Evolutionary conservation across 2,329 filamentous ascomycete species (phyloP).

Genomic region (Trichocomaceae sp.): DNA sequence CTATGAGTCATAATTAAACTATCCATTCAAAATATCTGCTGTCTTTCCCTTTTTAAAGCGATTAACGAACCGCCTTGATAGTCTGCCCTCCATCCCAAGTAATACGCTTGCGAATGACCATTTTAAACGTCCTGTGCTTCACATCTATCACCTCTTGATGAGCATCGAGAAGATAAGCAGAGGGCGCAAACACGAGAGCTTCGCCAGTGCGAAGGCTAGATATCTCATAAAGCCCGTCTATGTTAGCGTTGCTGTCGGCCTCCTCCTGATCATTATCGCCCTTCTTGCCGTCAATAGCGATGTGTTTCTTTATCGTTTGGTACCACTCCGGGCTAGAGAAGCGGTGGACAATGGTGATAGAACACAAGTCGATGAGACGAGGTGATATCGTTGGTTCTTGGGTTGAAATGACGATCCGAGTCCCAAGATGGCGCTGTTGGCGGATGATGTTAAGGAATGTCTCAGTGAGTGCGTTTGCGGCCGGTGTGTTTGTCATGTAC

Average conservation of each 20-base stretch:
- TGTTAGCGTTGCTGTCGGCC: neutral
- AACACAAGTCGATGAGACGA: conserved; percentile 63
- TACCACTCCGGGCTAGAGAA: conserved; percentile 64
- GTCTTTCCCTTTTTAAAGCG: neutral
- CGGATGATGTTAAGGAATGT: conserved; percentile 58
- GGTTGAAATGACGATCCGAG: conserved; percentile 64
- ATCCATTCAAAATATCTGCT: neutral
- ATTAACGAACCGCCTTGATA: conserved; percentile 17
- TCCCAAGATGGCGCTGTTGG: conserved; percentile 62
- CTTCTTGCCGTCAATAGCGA: conserved; percentile 33
- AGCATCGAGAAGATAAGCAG: conserved; percentile 17
- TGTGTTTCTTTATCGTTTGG: conserved; percentile 37
- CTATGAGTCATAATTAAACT: neutral
- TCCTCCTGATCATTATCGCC: neutral
- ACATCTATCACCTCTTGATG: conserved; percentile 14
- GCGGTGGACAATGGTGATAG: conserved; percentile 64
- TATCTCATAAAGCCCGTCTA: conserved; percentile 18
- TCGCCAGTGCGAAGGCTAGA: conserved; percentile 22
- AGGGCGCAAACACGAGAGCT: conserved; percentile 21
- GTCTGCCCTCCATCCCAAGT: conserved; percentile 22
- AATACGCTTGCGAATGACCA: conserved; percentile 20
- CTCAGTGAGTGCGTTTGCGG: conserved; percentile 51
- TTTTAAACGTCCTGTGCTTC: conserved; percentile 17
- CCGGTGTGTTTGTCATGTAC: conserved; percentile 55
- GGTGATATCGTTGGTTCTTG: conserved; percentile 70